Conservation (phyloP, 805 yeast species). For the Cyberlindnera samutprakarnensis region DNA sequence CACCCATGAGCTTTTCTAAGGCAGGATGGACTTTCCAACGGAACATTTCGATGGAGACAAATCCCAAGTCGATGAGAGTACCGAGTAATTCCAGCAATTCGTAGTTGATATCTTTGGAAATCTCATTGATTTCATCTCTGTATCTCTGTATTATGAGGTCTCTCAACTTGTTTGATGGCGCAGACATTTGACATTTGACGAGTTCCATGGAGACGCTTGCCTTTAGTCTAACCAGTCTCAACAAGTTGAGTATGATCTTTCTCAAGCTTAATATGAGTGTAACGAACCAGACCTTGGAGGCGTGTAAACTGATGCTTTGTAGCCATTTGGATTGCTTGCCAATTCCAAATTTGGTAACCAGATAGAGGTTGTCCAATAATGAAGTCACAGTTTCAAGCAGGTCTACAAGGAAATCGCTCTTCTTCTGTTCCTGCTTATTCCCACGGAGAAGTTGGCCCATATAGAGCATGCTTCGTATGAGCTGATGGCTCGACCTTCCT, state of each 20-base stretch:
- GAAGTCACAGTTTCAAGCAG: slow-evolving; percentile 14
- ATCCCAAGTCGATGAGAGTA: slow-evolving; percentile 13
- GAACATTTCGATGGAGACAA: slow-evolving; percentile 15
- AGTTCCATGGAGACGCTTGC: slow-evolving; percentile 6
- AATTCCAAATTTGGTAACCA: slow-evolving; percentile 12
- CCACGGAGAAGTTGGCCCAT: slow-evolving; percentile 8
- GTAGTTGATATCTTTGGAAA: slow-evolving; percentile 5
- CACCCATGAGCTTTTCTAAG: slow-evolving; percentile 11
- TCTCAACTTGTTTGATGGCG: slow-evolving; percentile 3
- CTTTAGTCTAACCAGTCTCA: slow-evolving; percentile 5
- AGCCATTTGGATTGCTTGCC: slow-evolving; percentile 4
- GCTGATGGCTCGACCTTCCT: slow-evolving; percentile 9
- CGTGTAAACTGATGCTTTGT: slow-evolving; percentile 2
- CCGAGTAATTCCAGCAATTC: slow-evolving; percentile 11
- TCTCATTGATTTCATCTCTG: slow-evolving; percentile 7
- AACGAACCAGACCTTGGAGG: slow-evolving; percentile 16
- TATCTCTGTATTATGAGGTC: slow-evolving; percentile 11
- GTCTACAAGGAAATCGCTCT: slow-evolving; percentile 9
- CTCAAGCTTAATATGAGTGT: slow-evolving; percentile 11
- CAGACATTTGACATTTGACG: not conserved
- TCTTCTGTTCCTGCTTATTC: slow-evolving; percentile 1
- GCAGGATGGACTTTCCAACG: slow-evolving; percentile 9
- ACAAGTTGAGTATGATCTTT: slow-evolving; percentile 3
- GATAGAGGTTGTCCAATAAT: slow-evolving; percentile 14
- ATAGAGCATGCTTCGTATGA: slow-evolving; percentile 11